Conservation (phyloP, 129 eudicot genomes). For the Helianthus annuus region DNA sequence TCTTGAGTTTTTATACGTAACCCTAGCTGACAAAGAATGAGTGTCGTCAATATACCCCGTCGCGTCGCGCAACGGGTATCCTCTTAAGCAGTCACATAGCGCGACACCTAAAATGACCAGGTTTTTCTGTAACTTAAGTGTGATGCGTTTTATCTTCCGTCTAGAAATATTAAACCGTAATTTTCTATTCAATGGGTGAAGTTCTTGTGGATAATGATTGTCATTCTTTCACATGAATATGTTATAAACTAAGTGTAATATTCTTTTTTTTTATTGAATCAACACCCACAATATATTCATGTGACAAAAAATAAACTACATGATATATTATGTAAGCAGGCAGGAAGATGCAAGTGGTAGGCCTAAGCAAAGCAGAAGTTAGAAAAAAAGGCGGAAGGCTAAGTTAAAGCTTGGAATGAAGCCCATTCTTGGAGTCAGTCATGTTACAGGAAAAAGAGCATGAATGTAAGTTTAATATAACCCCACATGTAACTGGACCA, state of each 20-base stretch:
- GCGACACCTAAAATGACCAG: too few relatives aligned
- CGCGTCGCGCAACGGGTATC: too few relatives aligned
- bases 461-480: conserved; percentile 47
- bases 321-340: conserved; percentile 30
- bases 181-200: too few relatives aligned
- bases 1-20: too few relatives aligned
- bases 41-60: too few relatives aligned
- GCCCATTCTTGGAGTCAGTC: conserved; percentile 66
- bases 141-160: too few relatives aligned
- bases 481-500: background rate
- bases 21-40: too few relatives aligned
- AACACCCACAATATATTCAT: background rate
- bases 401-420: conserved; percentile 87
- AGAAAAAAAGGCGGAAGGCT: conserved; percentile 77
- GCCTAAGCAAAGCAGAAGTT: conserved; percentile 68
- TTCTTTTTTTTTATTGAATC: background rate
- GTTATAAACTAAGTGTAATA: conserved; percentile 4
- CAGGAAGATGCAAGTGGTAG: conserved; percentile 54
- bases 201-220: background rate
- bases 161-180: too few relatives aligned
- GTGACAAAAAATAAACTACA: background rate
- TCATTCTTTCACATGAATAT: background rate
- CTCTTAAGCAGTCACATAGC: too few relatives aligned
- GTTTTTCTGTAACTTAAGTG: too few relatives aligned
- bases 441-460: conserved; percentile 76